Evolutionary conservation across 2,329 filamentous ascomycete species (phyloP), one percentile per base, ranked within the genome.

Genomic region (Penicillium corylophilum): DNA sequence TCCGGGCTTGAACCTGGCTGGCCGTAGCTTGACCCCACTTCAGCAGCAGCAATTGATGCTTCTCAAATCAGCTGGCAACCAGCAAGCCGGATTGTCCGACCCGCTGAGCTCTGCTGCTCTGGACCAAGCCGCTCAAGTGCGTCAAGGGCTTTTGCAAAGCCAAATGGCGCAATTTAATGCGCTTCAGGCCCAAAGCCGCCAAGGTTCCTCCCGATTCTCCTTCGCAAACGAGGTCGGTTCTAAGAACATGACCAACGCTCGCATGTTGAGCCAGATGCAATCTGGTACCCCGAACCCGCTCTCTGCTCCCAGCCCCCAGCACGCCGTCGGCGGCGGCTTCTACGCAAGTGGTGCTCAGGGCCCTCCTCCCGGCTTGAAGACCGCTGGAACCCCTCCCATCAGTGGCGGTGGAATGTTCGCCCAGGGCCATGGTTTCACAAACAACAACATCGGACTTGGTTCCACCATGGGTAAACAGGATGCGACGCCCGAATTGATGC

Each of bases 301-400:
- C 31, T 64, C 68, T 10, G 66, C 69, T 4, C 69, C 71, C 13
- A 70, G 64, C 39, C 67, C 69, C 23, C 72, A 74, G 55, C 71
- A 73, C 38, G 59, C 59, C 24, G 69, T 82, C 46, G 72, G 80
- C 59, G 83, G 80, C 58, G 88, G 89, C 57, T 94, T 90, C 69
- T 96, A 94, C 71, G 83, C 86, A 43, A 86, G 85, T 48, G 89
- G 89, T 9, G 90, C 96, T 65, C 90, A 95, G 64, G 93, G 92
- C 3, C 94, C 95, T 24, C 94, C 94, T 53, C 95, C 94, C 0
- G 94, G 94, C 9, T 79, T 99, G 24, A 99, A 99, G 76, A 95
- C 93, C 20, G 92, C 92, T 2, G 90, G 91, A 38, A 97, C 93
- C 16, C 93, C 94, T 51, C 93, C 94, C 15, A 91, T 89, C 63